A percentile compares a stretch with the other conserved stretches of the same genome.
phyloP scores from a whole-genome alignment of 176 grass and related monocot genomes.

The Tuctoria greenei region DNA sequence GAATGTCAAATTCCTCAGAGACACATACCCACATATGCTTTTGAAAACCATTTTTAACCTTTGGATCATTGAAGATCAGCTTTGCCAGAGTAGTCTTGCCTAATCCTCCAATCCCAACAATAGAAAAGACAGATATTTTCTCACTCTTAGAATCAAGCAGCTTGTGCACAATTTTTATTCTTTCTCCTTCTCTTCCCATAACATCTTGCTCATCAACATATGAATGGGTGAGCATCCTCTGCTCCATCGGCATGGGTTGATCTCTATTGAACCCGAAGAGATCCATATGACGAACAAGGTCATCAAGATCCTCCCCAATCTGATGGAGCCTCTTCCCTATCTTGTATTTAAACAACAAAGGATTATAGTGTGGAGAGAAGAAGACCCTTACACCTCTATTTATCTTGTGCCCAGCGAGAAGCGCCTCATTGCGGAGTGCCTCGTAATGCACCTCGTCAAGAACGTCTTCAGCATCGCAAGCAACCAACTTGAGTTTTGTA shows the following conservation, averaged over 20 bases:
- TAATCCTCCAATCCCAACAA: slow-evolving; percentile 22
- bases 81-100: slow-evolving; percentile 25
- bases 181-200: neutral
- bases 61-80: neutral
- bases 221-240: neutral
- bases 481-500: neutral
- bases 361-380: slow-evolving; percentile 1
- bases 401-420: neutral
- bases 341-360: neutral
- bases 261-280: neutral
- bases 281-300: neutral
- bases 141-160: neutral
- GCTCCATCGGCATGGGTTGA: neutral
- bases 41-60: neutral
- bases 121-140: neutral
- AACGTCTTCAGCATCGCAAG: slow-evolving; percentile 6
- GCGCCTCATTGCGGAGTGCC: neutral
- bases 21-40: slow-evolving; percentile 23
- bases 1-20: neutral
- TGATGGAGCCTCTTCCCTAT: slow-evolving; percentile 20
- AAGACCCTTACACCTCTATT: neutral
- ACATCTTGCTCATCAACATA: neutral
- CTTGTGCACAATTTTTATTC: neutral
- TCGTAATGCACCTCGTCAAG: slow-evolving; percentile 24
- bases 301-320: neutral